Conservation (phyloP, 2,329 filamentous ascomycete genomes). For the Penicillium verrucosum region DNA sequence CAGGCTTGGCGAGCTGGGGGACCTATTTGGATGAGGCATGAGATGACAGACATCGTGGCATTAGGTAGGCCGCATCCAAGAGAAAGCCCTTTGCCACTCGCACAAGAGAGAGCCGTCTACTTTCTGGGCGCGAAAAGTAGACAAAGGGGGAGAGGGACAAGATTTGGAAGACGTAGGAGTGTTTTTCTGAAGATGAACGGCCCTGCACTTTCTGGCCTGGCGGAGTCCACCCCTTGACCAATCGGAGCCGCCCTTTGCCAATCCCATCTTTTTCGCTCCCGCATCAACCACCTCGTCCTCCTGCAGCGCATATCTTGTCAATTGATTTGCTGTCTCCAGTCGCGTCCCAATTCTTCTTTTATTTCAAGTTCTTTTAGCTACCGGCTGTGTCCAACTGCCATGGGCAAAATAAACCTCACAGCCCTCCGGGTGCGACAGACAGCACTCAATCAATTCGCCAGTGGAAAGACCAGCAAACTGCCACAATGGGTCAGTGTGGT, state of each 20-base stretch:
- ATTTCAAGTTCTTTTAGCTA: background rate
- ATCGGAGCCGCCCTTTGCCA: slow-evolving; percentile 36
- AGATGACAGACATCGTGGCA: slow-evolving; percentile 60
- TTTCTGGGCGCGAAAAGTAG: slow-evolving; percentile 13
- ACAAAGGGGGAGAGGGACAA: slow-evolving; percentile 4
- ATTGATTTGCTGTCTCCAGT: background rate
- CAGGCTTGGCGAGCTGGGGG: slow-evolving; percentile 51
- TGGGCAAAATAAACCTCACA: slow-evolving; percentile 48
- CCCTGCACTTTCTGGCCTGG: slow-evolving; percentile 27
- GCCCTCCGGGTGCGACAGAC: slow-evolving; percentile 46
- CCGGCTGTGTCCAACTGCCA: slow-evolving; percentile 20
- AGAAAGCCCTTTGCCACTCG: slow-evolving; percentile 21
- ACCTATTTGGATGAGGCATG: slow-evolving; percentile 61
- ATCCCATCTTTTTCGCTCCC: slow-evolving; percentile 38
- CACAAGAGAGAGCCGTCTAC: slow-evolving; percentile 9
- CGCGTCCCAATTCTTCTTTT: background rate
- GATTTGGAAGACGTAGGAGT: slow-evolving; percentile 10
- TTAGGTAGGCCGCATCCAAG: slow-evolving; percentile 35
- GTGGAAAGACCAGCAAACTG: slow-evolving; percentile 34
- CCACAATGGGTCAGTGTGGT: slow-evolving; percentile 57
- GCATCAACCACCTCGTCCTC: slow-evolving; percentile 14
- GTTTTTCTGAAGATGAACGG: slow-evolving; percentile 24
- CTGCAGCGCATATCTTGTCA: slow-evolving; percentile 1
- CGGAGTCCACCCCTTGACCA: slow-evolving; percentile 34
- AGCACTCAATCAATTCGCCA: slow-evolving; percentile 38